These are phyloP conservation scores for Chloris gayana DNA, from an alignment of 176 grass and related monocot genomes.

Conservation along the genomic window DNA sequence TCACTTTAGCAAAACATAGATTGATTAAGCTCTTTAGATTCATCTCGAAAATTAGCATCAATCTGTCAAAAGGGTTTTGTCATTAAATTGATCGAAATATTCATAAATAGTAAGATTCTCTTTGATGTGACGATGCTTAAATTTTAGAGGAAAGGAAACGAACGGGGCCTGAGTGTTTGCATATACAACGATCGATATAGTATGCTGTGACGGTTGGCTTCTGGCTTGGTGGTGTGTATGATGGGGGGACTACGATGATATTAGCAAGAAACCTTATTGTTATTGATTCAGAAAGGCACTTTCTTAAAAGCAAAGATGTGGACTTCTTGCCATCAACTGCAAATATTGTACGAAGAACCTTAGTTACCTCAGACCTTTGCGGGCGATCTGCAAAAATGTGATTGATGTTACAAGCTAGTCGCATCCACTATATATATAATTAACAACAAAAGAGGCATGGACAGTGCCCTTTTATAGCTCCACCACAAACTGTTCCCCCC, in stretches of 20 bases:
- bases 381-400: neutral
- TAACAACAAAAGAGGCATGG: neutral
- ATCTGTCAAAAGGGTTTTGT: too few relatives aligned
- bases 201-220: neutral
- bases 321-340: neutral
- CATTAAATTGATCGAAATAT: too few relatives aligned
- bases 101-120: too few relatives aligned
- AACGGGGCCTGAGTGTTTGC: too few relatives aligned
- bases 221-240: neutral
- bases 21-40: too few relatives aligned
- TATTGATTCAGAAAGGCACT: neutral
- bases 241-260: neutral
- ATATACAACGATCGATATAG: too few relatives aligned
- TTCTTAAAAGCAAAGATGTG: neutral
- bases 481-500: neutral
- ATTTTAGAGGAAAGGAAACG: too few relatives aligned
- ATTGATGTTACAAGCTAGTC: neutral
- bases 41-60: too few relatives aligned
- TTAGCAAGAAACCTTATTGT: neutral
- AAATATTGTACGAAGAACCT: neutral
- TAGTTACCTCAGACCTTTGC: constrained; percentile 19
- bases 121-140: too few relatives aligned
- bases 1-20: too few relatives aligned
- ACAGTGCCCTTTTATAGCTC: constrained; percentile 7
- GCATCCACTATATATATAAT: neutral